Evolutionary conservation across 2,329 filamentous ascomycete genomes (phyloP), one percentile per base, ranked within the genome.

Genomic region (Fusarium nematophilum): DNA sequence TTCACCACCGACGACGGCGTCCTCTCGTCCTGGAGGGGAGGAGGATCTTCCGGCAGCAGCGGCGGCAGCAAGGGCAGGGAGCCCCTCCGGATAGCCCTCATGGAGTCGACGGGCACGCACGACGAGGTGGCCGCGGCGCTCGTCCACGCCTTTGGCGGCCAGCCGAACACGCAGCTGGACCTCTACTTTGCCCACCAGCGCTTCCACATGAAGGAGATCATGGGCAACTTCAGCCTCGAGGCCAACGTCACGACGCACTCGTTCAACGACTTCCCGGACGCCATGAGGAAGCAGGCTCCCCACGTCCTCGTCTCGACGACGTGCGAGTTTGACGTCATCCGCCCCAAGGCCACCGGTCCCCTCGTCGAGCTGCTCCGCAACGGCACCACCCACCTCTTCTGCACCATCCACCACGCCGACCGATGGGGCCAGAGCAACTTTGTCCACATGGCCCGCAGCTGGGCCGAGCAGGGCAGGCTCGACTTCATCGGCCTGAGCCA

Each of bases 301-400:
- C 59, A 70, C 37, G 46, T 71, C 7, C 47, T 71, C 56, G 62
- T 71, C n/a, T 70, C 68, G 30, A 70, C 66, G 7, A 71, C 68
- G 17, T 70, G 68, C 67, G 67, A 70, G 54, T 56, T 66, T 39
- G 68, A 71, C 31, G 58, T 67, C n/a, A 51, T 55, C 29, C 46
- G 50, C 37, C n/a, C n/a, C n/a, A n/a, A n/a, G n/a, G 54, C 51
- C 11, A 23, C 57, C 37, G 47, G 50, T 8, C 50, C 56, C n/a
- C 57, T 69, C 18, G 51, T 59, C 30, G 47, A 64, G 15, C 53
- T 70, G 7, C 60, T 70, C 49, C 57, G 44, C 37, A 53, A 40
- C 17, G 58, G 53, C 9, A 59, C 59, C 23, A 67, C 68, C 15
- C 58, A 65, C 27, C 58, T 70, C 17, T 70, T 71, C 65, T 70